Evolutionary conservation across 441 rosid genomes (phyloP), one percentile per base, ranked within the genome.

Genomic region (Hura crepitans): DNA sequence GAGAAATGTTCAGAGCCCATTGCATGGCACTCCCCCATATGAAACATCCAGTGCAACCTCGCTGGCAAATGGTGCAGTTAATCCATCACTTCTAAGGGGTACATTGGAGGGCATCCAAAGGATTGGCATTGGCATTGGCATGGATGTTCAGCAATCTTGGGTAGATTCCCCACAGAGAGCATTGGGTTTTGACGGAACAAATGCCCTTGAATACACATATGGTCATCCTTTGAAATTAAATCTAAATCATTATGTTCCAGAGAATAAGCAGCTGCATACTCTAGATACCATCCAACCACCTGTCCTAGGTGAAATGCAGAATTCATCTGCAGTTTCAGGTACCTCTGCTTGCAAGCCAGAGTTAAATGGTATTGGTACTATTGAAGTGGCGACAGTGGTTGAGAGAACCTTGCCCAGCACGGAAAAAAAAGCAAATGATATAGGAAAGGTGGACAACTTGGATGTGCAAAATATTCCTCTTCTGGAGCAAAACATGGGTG

Each of bases 1-100:
- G 99, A 86, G 87, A 83, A 87, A 92, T 73, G 74, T 62, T 76
- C 85, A 83, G 69, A 89, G 78, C 75, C 86, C 85, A 12, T 64
- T 72, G 45, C 83, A 75, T 73, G 89, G 88, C 42, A 72, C 82
- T 75, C 69, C 90, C 60, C 71, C 90, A 56, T 72, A 72, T 73
- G 93, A 86, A 66, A 66, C 79, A 55, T 80, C 90, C 27, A 57
- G 76, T 64, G 71, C 86, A 49, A 78, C 88, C 43, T 71, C 80
- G 66, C 94, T 76, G 65, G 68, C 80, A 53, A 92, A 87, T 74
- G 92, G 86, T 68, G 64, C 89, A 25, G 79, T 74, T 69, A 88
- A 80, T 72, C 83, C 85, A 57, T 73, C 72, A 67, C 72, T 74
- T 75, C 74, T 83, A 66, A 80, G 80, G 75, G 81, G 80, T 77